Evolutionary conservation across 192 early-diverging fungal genomes (phyloP), one percentile per base, ranked within the genome.

Genomic region (Entomortierella beljakovae): DNA sequence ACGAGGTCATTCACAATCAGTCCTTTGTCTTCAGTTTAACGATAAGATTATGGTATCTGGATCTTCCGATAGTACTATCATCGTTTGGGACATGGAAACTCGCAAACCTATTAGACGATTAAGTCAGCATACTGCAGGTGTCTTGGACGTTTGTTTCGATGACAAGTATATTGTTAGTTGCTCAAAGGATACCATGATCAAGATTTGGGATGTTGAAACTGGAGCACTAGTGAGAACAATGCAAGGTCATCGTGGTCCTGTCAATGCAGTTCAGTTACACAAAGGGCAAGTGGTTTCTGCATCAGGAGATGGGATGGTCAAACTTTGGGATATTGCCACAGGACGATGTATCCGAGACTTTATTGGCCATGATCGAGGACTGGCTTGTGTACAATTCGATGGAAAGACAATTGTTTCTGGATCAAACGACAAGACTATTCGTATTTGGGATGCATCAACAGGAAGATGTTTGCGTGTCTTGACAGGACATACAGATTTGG

Each of bases 171-270:
- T 96, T 18, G 93, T 98, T 20, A 93, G 90, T 8, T 97, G 95
- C 73, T 96, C 95, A 52, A 96, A 97, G 84, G 97, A 99, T 80
- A 92, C 90, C 42, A 93, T 94, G 0, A 92, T 99, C 49, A 91
- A 91, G 65, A 86, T 98, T n/a, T 99, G 98, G 96, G 84, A 89
- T 69, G 81, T 89, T 23, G 60, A 75, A 22, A 84, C 85, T 0
- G 93, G 91, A 6, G 69, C 80, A 48, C 83, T 90, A 15, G 48
- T 93, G 51, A 84, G 88, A 20, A 92, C 87, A 1, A 67, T 98
- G 60, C 55, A 81, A 20, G 96, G 95, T 22, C 98, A 98, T 69
- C 86, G 87, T 13, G 96, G 95, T n/a, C 94, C 97, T 1, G 98
- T 99, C 23, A 98, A 99, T 74, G 94, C 96, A 18, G 86, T 99